Base-by-base conservation (phyloP, 352 stramenopile species). In the Peronosclerospora sorghi region DNA sequence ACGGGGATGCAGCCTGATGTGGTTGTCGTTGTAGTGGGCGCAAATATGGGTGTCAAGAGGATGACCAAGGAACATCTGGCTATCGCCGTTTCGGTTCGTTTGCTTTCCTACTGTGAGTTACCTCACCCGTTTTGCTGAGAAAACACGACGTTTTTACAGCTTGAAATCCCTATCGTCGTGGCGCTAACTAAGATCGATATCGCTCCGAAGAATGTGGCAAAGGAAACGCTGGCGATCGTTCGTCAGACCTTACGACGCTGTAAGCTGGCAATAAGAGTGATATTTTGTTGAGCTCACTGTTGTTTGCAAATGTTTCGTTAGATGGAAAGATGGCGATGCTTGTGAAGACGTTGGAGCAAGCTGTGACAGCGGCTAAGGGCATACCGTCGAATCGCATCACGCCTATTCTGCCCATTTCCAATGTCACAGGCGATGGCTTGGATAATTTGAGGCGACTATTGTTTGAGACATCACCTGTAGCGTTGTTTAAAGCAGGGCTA, bases 361-460 rank as follows among this genome's bases (percentile, higher is more conserved):
- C 95, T 0, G 48, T 74, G 29, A 86, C 79, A 1, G 88, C 90
- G 8, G 84, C 85, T 4, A 91, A 95, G 51, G 71, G 80, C 42
- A 84, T 97, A 35, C 76, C 75, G 20, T 93, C 76, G 24, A 95
- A 95, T 56, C 76, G 89, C 27, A 75, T 98, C 32, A 97, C 94
- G 27, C 96, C 96, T 5, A 96, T 98, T 45, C 81, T 99, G 59
- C 86, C 95, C 8, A 91, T 98, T 26, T 98, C 94, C 2, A 98
- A 96, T 68, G 96, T 99, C 8, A 98, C 94, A 8, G 96, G 96
- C 15, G 83, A 98, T 44, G 94, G 95, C 0, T 55, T 92, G 32
- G 62, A 68, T 8, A 92, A 92, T 40, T 39, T 92, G 21, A 65
- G 73, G 15, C 72, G 71, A 41, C 83, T 86, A 60, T 72, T 83